Conservation (phyloP, 495 filamentous ascomycete species). For the Talaromyces liani region DNA sequence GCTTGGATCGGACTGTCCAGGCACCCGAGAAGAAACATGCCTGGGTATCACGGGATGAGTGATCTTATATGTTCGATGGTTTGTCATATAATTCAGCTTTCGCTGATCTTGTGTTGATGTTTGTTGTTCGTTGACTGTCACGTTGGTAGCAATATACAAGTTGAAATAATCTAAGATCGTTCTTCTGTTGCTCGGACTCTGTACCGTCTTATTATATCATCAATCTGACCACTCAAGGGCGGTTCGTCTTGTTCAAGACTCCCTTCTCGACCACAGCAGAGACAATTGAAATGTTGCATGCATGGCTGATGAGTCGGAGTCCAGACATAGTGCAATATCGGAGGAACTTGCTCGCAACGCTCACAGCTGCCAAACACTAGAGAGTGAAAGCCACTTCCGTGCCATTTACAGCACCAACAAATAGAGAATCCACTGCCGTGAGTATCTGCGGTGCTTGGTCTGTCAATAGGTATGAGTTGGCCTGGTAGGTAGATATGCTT, state of each 20-base stretch:
- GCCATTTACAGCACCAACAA: constrained; percentile 8
- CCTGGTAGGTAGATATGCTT: constrained; percentile 4
- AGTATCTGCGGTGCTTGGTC: neutral
- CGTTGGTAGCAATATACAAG: neutral
- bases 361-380: constrained; percentile 5
- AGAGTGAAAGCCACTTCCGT: neutral
- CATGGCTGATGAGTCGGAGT: constrained; percentile 2
- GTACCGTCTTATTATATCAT: constrained; percentile 1
- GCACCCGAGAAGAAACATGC: constrained; percentile 3
- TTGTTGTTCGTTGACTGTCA: neutral
- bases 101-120: neutral
- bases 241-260: neutral
- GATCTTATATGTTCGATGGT: neutral
- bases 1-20: constrained; percentile 18
- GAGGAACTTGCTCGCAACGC: neutral
- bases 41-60: constrained; percentile 3
- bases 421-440: neutral
- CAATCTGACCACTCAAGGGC: constrained; percentile 1
- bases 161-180: neutral
- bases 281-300: constrained; percentile 1
- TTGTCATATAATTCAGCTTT: neutral
- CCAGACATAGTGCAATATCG: constrained; percentile 3
- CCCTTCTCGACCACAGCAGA: neutral
- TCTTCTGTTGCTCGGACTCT: neutral
- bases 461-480: constrained; percentile 1